Base-by-base conservation (phyloP, 371 early-diverging fungal species). In the Lichtheimia hyalospora region DNA sequence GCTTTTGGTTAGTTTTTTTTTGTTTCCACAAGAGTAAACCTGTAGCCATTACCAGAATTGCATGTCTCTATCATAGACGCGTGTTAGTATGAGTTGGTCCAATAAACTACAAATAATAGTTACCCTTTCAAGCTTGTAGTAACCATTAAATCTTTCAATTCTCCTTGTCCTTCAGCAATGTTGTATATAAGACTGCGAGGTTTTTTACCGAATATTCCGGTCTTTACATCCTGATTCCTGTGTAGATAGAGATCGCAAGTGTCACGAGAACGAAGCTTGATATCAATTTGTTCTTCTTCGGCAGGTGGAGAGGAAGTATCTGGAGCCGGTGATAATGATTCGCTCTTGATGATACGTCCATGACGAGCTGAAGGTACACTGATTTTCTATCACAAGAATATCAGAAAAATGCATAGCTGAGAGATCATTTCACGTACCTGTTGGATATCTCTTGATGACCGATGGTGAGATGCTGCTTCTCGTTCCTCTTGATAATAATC, bases 101-200 rank as follows among this genome's bases (percentile, higher is more conserved):
- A 41, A 54, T 41, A 57, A 16, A 2, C 2, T 49, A 5, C 40
- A 24, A 27, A 18, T 23, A 52, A 13, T 7, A 39, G 28, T 58
- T 60, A 60, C 64, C 77, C 77, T 42, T 67, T 68, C 18, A 77
- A 40, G 0, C 67, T 64, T 1, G 77, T 67, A 0, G 72, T 34
- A 13, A 74, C 62, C 72, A 77, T 54, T 2, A 73, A 15, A 50
- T 77, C 61, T 25, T 54, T 39, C 51, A 74, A 51, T 0, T 56
- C 54, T 23, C 52, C 20, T 14, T 46, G 52, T 3, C 24, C 44
- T 7, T 54, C 54, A 0, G 66, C 65, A 49, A 64, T 68, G 56
- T 70, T 74, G 21, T 62, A 72, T 15, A 74, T 18, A 18, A 77
- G 44, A 15, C 73, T 69, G 15, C 78, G 44, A 8, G 74, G 78